phyloP scores from a whole-genome alignment of 805 yeast species.

The Tanozyma kutaoensis region DNA sequence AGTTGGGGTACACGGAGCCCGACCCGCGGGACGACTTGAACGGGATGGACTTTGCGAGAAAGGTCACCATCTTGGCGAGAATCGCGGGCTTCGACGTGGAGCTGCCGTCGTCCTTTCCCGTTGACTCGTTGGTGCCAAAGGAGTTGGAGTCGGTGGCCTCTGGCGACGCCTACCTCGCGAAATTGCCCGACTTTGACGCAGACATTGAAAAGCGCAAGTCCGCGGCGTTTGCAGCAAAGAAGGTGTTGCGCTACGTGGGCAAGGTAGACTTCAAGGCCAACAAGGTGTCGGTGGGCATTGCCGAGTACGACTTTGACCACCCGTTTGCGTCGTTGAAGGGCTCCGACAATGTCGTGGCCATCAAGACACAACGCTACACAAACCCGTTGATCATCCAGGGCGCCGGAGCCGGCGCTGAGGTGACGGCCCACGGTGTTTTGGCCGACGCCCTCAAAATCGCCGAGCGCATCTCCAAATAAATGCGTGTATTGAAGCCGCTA shows the following conservation, averaged over 20 bases:
- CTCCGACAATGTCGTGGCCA: slow-evolving; percentile 88
- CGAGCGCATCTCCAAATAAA: slow-evolving; percentile 52
- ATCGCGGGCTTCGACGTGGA: slow-evolving; percentile 75
- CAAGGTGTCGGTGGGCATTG: slow-evolving; percentile 74
- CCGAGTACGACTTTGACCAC: slow-evolving; percentile 75
- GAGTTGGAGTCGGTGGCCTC: slow-evolving; percentile 62
- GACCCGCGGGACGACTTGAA: slow-evolving; percentile 98
- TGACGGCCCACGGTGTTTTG: slow-evolving; percentile 71
- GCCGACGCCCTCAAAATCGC: slow-evolving; percentile 90
- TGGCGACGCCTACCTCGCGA: slow-evolving; percentile 66
- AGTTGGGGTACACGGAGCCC: slow-evolving; percentile 94
- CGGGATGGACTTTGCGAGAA: slow-evolving; percentile 97
- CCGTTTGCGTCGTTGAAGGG: slow-evolving; percentile 95
- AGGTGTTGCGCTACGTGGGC: slow-evolving; percentile 91
- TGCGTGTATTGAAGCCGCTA: neutral
- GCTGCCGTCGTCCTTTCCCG: slow-evolving; percentile 87
- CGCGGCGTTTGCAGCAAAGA: slow-evolving; percentile 68
- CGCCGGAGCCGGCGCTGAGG: slow-evolving; percentile 84
- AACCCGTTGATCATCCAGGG: slow-evolving; percentile 95
- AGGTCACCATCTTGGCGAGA: slow-evolving; percentile 92
- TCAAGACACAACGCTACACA: slow-evolving; percentile 81
- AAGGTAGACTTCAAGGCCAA: slow-evolving; percentile 65
- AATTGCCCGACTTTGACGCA: slow-evolving; percentile 71
- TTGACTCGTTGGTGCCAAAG: slow-evolving; percentile 84
- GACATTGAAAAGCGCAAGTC: slow-evolving; percentile 68